A percentile compares a stretch with the other conserved stretches of the same genome.
Evolutionary conservation across 306 rosid genomes (phyloP).

Genomic region (Crotalaria pallida): DNA sequence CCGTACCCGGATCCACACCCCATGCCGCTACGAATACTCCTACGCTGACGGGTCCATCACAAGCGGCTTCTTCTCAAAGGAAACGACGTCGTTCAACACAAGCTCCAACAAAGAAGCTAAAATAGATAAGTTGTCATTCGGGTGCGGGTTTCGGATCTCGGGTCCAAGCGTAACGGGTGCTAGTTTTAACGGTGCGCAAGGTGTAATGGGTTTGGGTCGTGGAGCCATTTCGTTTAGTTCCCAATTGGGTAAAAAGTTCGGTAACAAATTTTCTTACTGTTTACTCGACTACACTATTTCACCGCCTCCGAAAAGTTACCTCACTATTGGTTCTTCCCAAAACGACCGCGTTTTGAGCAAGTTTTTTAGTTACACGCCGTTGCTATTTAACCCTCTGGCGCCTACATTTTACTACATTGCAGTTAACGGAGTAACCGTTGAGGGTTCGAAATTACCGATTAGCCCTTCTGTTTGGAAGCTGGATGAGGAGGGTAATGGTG

Average conservation of each 20-base stretch:
- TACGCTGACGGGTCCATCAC: slow-evolving; percentile 61
- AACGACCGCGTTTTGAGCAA: slow-evolving; percentile 13
- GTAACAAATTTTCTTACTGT: slow-evolving; percentile 69
- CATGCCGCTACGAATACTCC: slow-evolving; percentile 55
- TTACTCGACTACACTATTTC: slow-evolving; percentile 63
- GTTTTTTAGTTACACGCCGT: slow-evolving; percentile 50
- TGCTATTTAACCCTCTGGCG: slow-evolving; percentile 40
- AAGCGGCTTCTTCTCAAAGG: slow-evolving; percentile 60
- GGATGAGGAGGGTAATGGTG: slow-evolving; percentile 56
- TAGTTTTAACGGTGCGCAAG: slow-evolving; percentile 60
- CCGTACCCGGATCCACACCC: slow-evolving; percentile 47
- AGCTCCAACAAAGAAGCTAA: slow-evolving; percentile 21
- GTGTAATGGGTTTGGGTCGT: slow-evolving; percentile 74
- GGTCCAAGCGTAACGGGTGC: slow-evolving; percentile 63
- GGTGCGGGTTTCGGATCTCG: slow-evolving; percentile 53
- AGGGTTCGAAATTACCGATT: slow-evolving; percentile 38
- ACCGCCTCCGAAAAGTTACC: slow-evolving; percentile 69
- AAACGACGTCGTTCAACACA: slow-evolving; percentile 46
- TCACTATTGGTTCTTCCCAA: slow-evolving; percentile 41
- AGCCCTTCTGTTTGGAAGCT: slow-evolving; percentile 49
- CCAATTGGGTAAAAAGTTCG: slow-evolving; percentile 55
- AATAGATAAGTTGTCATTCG: slow-evolving; percentile 29
- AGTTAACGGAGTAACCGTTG: slow-evolving; percentile 34
- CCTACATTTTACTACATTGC: slow-evolving; percentile 66
- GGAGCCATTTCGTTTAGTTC: slow-evolving; percentile 66